phyloP scores from a whole-genome alignment of 768 basidiomycete genomes.

The Termitomyces sp. region DNA sequence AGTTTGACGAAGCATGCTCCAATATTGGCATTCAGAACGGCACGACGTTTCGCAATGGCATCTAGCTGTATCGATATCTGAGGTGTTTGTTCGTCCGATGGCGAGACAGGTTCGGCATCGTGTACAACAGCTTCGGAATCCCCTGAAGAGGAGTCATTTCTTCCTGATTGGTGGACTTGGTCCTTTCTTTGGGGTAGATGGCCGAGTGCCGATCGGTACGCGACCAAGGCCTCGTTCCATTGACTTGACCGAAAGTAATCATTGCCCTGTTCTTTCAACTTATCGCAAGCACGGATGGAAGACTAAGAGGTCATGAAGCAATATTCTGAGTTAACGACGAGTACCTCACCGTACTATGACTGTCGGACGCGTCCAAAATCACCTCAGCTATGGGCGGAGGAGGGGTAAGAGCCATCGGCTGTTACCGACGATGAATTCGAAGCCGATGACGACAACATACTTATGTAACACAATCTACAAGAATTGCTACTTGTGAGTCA shows the following conservation, averaged over 20 bases:
- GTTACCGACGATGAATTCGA: not conserved
- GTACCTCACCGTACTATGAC: conserved; percentile 6
- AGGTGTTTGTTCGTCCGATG: conserved; percentile 12
- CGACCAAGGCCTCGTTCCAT: conserved; percentile 67
- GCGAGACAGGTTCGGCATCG: conserved; percentile 17
- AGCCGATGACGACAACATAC: conserved; percentile 5
- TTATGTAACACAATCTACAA: too few species aligned
- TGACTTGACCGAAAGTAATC: conserved; percentile 56
- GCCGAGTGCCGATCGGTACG: conserved; percentile 67
- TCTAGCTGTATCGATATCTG: conserved; percentile 14
- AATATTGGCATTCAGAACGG: conserved; percentile 82
- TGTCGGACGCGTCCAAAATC: not conserved
- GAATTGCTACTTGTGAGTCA: too few species aligned
- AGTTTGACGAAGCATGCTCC: conserved; percentile 80
- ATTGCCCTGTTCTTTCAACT: conserved; percentile 74
- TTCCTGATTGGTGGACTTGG: conserved; percentile 5
- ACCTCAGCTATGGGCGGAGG: conserved; percentile 2
- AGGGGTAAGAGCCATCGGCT: conserved; percentile 12
- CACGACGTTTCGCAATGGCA: conserved; percentile 53
- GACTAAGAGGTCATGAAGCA: conserved; percentile 26
- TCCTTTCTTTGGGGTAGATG: conserved; percentile 37
- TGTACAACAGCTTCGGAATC: conserved; percentile 13
- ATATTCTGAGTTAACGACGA: not conserved
- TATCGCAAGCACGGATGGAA: conserved; percentile 45
- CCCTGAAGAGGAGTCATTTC: conserved; percentile 11